These are phyloP conservation scores for Thalassiosira exigua DNA, from an alignment of 352 stramenopile species.

Conservation along the genomic window DNA sequence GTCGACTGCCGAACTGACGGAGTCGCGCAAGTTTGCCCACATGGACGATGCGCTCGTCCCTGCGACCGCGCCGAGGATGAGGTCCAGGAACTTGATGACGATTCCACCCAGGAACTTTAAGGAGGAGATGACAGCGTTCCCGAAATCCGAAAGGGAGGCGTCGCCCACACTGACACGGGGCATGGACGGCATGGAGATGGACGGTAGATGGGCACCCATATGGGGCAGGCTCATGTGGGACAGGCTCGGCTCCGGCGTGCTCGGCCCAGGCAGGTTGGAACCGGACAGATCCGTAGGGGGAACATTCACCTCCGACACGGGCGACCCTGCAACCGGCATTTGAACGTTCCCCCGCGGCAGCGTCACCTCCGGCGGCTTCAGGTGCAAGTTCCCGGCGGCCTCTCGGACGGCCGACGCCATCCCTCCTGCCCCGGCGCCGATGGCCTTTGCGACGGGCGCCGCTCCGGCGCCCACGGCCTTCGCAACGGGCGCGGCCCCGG, in stretches of 20 bases:
- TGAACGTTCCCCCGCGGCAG: slow-evolving; percentile 12
- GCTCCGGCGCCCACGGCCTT: not conserved
- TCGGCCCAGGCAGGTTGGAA: slow-evolving; percentile 3
- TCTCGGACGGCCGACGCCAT: not conserved
- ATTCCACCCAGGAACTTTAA: slow-evolving; percentile 36
- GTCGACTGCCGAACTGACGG: slow-evolving; percentile 22
- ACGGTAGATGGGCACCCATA: slow-evolving; percentile 2
- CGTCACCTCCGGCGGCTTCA: not conserved
- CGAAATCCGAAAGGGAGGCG: slow-evolving; percentile 38
- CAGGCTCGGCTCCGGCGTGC: not conserved
- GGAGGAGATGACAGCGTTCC: slow-evolving; percentile 19
- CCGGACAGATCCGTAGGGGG: slow-evolving; percentile 7
- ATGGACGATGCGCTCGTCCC: slow-evolving; percentile 28
- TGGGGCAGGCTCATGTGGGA: slow-evolving; percentile 5
- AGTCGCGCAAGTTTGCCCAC: slow-evolving; percentile 27
- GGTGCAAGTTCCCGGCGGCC: no score
- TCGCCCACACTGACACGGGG: slow-evolving; percentile 14
- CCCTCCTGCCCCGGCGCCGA: not conserved
- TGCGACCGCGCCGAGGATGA: slow-evolving; percentile 21
- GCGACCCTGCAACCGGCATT: no score
- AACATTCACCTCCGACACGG: slow-evolving; percentile 4
- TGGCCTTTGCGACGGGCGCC: slow-evolving; percentile 1
- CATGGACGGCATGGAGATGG: not conserved
- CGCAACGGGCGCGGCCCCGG: not conserved
- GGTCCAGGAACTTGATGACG: slow-evolving; percentile 35